Base-by-base conservation (phyloP, 306 rosid species). In the Castanea crenata region DNA sequence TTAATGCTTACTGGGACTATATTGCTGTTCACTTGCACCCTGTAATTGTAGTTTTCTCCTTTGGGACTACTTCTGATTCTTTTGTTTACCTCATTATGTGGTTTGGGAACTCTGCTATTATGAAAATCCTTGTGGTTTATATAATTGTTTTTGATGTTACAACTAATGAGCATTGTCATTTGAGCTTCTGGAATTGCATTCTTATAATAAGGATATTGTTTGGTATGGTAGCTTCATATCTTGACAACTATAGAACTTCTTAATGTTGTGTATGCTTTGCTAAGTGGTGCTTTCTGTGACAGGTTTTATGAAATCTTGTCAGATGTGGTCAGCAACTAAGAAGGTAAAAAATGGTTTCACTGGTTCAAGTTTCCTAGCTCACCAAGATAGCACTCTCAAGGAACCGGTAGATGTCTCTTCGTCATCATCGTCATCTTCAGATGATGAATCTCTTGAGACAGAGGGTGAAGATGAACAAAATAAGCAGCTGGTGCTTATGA, bases 401-500 rank as follows among this genome's bases (percentile, higher is more conserved):
- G 77, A 73, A 68, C 62, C 87, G 19, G 14, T 87, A 72, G 76
- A 73, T 34, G 64, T 88, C 75, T 82, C 88, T 54, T 75, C 83
- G 9, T 82, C 87, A 3, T 79, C 81, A 4, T 78, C 89, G 1
- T 77, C 88, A 5, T 89, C 98, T 19, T 87, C 88, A 19, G 92
- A 78, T 55, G 74, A 69, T 31, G 80, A 80, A 7, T 74, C 81
- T 46, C 71, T 44, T 4, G 46, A 68, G 64, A 73, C 82, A 20
- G 81, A 57, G 16, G 90, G 91, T 78, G 94, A 88, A 80, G 71
- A 78, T 55, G 69, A 18, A 75, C 79, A 78, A 41, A 65, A 88
- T 16, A 87, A 84, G n/a, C 90, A 91, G 79, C 74, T 95, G 77
- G 94, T 93, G 83, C 86, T 93, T 91, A 91, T 74, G 84, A 91